Base-by-base conservation (phyloP, 2,329 filamentous ascomycete species). In the Curvularia hawaiiensis region DNA sequence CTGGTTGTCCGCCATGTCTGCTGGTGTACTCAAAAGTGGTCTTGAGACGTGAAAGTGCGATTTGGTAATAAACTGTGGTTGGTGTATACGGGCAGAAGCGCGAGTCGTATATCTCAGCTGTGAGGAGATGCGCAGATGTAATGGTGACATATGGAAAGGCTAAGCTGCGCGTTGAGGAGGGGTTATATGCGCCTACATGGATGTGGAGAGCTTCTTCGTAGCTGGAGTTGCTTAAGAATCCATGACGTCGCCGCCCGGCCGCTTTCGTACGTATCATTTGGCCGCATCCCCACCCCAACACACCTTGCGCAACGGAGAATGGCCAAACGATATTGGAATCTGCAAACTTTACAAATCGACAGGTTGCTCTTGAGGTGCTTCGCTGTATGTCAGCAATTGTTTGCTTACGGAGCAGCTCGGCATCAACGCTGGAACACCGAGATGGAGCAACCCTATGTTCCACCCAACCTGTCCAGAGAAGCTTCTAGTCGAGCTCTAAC, bases 1-100 rank as follows among this genome's bases (percentile, higher is more conserved):
- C 65, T 75, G 71, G 51, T 71, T 69, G 58, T 65, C 58, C 31
- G 70, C 63, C 70, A 74, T 74, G 14, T 65, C 59, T 49, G 60
- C 54, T 14, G 63, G 55, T 51, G 61, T 60, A 40, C 56, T 62
- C 28, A 54, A 59, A 35, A 65, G 52, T 55, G 39, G 60, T 28
- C 38, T 58, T 12, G 66, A 66, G 41, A 62, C 66, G 54, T 70
- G 64, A 50, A 72, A 65, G 9, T 52, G 55, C 40, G 65, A 60
- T 52, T 40, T 54, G 20, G 33, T 18, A 35, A 44, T 58, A 46
- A 63, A 53, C 50, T 33, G 54, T 35, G 50, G 52, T 50, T 41
- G 62, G 16, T 61, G 58, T 50, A 53, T 51, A 52, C 61, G 61
- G 18, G 50, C 24, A 24, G 59, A 60, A 52, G 56, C 59, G 61